Base-by-base conservation (phyloP, 495 filamentous ascomycete genomes). In the Daldinia bambusicola region DNA sequence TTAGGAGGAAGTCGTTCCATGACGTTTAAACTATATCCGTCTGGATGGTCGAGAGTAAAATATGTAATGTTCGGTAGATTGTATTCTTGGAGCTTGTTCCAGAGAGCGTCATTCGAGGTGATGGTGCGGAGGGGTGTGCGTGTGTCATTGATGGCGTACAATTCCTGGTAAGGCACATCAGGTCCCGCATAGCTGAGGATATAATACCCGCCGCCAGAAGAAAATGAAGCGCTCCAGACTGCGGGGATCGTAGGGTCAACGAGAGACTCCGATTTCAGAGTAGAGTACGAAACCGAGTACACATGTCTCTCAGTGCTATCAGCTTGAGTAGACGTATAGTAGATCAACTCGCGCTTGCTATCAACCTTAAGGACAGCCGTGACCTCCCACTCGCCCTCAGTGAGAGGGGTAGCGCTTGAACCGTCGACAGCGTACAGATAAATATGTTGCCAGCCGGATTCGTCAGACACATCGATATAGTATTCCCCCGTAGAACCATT, bases 301-400 rank as follows among this genome's bases (percentile, higher is more conserved):
- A 88, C 22, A 66, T 89, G 87, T 6, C 83, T 77, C 63, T 88
- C 85, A 13, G 85, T 88, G 30, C 80, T 82, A 74, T 88, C 82
- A 16, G 78, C 77, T 66, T 88, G 78, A 0, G 87, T 88, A 6
- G 86, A 87, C 5, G 80, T 77, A 76, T 84, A 89, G 78, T 88
- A 87, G 20, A 88, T 69, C 4, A 86, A 75, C 4, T 79, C 79
- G 16, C 84, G 84, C 5, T 75, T 68, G 12, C 72, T 75, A 67
- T 89, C 85, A 32, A 88, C 76, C 56, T 86, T 84, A 52, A 84
- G 62, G 50, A 88, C 81, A 7, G 75, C 55, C 0, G 74, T 72
- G 6, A 89, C 86, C 67, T 88, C 87, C 85, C 85, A 89, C 16
- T 85, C 76, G 2, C 87, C 87, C 2, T 77, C 76, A 0, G 87